phyloP scores from a whole-genome alignment of 257 asterid species.

The Anisodus acutangulus region DNA sequence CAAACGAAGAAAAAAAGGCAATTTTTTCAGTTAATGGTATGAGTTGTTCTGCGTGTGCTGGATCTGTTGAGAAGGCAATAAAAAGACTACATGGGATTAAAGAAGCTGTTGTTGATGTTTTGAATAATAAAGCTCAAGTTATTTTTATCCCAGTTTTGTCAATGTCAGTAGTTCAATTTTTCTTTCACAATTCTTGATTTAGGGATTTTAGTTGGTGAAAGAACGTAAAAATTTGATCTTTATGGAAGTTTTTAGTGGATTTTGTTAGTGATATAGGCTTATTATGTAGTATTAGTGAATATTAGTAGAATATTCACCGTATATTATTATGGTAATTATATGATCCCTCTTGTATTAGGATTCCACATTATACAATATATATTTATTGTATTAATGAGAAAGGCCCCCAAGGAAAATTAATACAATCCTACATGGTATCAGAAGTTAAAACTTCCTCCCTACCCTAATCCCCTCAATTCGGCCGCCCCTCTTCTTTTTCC shows the following conservation, averaged over 20 bases:
- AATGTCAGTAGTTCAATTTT: constrained; percentile 50
- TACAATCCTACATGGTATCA: no score
- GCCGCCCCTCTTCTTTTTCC: no score
- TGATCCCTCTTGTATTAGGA: no score
- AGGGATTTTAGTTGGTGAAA: not conserved
- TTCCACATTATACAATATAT: no score
- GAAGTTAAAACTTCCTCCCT: no score
- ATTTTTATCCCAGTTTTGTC: constrained; percentile 57
- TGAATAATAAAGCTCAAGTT: constrained; percentile 74
- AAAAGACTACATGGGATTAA: constrained; percentile 80
- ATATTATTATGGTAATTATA: no score
- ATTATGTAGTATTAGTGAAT: no score
- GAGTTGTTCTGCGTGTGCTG: constrained; percentile 94
- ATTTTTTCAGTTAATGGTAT: constrained; percentile 71
- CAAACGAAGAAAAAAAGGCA: constrained; percentile 54
- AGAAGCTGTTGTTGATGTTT: constrained; percentile 80
- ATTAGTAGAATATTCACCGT: no score
- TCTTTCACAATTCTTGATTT: not conserved
- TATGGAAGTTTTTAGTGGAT: not conserved
- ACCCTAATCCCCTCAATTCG: no score
- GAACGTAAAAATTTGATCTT: not conserved
- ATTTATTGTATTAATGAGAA: no score
- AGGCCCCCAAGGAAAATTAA: no score
- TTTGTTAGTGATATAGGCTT: not conserved
- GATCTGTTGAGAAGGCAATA: constrained; percentile 84